phyloP scores from a whole-genome alignment of 441 rosid species.

The Macaranga tanarius region DNA sequence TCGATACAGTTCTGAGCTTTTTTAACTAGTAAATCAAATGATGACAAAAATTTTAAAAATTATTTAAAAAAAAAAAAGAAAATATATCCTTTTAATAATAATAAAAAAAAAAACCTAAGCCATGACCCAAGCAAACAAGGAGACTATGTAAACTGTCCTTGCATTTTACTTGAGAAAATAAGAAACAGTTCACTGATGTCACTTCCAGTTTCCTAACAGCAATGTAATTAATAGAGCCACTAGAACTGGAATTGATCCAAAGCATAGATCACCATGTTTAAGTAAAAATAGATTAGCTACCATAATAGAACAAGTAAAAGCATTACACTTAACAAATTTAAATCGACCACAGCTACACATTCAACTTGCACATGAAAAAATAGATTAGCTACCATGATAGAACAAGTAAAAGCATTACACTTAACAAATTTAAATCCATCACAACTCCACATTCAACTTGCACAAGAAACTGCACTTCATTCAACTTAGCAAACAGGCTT shows the following conservation, averaged over 20 bases:
- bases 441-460: neutral
- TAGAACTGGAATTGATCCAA: neutral
- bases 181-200: too few species aligned
- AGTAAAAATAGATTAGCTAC: neutral
- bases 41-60: neutral
- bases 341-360: neutral
- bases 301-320: neutral
- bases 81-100: neutral
- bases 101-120: neutral
- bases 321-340: neutral
- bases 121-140: conserved; percentile 1
- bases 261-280: too few species aligned
- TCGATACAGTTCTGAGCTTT: neutral
- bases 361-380: too few species aligned
- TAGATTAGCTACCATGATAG: neutral
- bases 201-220: too few species aligned
- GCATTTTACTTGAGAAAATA: too few species aligned
- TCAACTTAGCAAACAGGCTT: neutral
- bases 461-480: neutral
- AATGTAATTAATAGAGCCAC: neutral
- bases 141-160: neutral
- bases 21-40: neutral
- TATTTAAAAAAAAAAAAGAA: neutral
- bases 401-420: neutral
- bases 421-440: neutral